Conservation (phyloP, 2,329 filamentous ascomycete species). For the Cryphonectria parasitica region DNA sequence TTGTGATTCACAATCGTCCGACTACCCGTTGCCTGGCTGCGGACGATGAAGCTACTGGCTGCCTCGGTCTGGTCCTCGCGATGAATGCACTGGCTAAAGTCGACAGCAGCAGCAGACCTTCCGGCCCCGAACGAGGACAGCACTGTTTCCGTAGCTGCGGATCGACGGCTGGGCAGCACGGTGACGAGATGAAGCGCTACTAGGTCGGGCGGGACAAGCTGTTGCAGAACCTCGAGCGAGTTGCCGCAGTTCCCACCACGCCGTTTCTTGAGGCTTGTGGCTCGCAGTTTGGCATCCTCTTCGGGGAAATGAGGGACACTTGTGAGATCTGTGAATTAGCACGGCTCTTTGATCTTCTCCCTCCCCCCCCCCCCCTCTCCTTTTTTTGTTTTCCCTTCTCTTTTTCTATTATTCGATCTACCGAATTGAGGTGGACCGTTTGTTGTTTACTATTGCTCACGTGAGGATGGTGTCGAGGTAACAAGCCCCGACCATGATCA, state of each 20-base stretch:
- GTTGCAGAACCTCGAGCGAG: slow-evolving; percentile 69
- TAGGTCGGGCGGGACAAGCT: slow-evolving; percentile 48
- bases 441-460: slow-evolving; percentile 45
- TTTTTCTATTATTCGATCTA: background rate
- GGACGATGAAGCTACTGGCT: slow-evolving; percentile 72
- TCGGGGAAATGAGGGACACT: slow-evolving; percentile 69
- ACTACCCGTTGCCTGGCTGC: slow-evolving; percentile 60
- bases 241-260: slow-evolving; percentile 77
- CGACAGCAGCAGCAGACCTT: slow-evolving; percentile 40
- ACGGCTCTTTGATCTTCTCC: no score
- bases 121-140: slow-evolving; percentile 54
- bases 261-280: slow-evolving; percentile 59
- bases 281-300: slow-evolving; percentile 75
- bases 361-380: no score
- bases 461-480: slow-evolving; percentile 73
- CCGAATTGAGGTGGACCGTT: background rate
- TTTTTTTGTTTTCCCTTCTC: background rate
- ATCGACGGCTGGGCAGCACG: slow-evolving; percentile 56
- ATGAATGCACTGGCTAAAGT: slow-evolving; percentile 62
- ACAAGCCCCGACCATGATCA: slow-evolving; percentile 69
- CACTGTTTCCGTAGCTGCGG: slow-evolving; percentile 57
- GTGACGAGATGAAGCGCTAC: slow-evolving; percentile 51
- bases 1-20: slow-evolving; percentile 75
- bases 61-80: slow-evolving; percentile 57
- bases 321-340: slow-evolving; percentile 38